A percentile compares a stretch with the other conserved stretches of the same genome.
Conservation (phyloP, 2,329 filamentous ascomycete genomes). For the Biscogniauxia marginata region DNA sequence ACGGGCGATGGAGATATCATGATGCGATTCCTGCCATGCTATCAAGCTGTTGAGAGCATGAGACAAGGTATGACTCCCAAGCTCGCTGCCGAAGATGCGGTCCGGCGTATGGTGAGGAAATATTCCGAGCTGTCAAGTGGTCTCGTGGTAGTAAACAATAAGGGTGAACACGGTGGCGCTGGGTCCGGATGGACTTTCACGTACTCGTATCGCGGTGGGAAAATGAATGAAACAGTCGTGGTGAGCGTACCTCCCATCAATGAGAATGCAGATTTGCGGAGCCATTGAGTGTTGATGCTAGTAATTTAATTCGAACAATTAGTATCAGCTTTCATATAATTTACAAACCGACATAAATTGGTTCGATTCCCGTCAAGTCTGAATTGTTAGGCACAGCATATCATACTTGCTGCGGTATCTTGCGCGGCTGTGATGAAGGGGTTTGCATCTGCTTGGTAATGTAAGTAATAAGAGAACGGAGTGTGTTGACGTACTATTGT, state of each 20-base stretch:
- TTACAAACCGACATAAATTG: too few species aligned
- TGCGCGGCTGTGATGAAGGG: too few species aligned
- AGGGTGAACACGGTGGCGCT: conserved; percentile 50
- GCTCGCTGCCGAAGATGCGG: conserved; percentile 50
- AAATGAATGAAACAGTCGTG: conserved; percentile 46
- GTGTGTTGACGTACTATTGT: too few species aligned
- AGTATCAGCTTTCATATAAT: too few species aligned
- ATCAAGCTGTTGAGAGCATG: conserved; percentile 55
- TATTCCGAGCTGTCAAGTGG: conserved; percentile 48
- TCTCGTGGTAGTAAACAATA: conserved; percentile 49
- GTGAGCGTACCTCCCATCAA: conserved; percentile 40
- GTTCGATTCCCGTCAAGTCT: too few species aligned
- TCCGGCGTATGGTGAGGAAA: conserved; percentile 47
- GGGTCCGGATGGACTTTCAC: conserved; percentile 55
- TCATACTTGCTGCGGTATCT: too few species aligned
- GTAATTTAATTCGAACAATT: too few species aligned
- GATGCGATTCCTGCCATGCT: conserved; percentile 57
- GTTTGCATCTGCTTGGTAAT: too few species aligned
- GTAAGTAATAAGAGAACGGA: too few species aligned
- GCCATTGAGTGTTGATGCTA: too few species aligned
- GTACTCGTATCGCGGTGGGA: conserved; percentile 48
- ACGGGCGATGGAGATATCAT: conserved; percentile 58
- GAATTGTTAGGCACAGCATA: too few species aligned
- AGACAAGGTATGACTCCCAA: conserved; percentile 46
- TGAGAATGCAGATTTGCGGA: conserved; percentile 7